These are phyloP conservation scores for rapeseed (Brassica napus) DNA, from an alignment of 345 rosid genomes.

Conservation along the genomic window DNA sequence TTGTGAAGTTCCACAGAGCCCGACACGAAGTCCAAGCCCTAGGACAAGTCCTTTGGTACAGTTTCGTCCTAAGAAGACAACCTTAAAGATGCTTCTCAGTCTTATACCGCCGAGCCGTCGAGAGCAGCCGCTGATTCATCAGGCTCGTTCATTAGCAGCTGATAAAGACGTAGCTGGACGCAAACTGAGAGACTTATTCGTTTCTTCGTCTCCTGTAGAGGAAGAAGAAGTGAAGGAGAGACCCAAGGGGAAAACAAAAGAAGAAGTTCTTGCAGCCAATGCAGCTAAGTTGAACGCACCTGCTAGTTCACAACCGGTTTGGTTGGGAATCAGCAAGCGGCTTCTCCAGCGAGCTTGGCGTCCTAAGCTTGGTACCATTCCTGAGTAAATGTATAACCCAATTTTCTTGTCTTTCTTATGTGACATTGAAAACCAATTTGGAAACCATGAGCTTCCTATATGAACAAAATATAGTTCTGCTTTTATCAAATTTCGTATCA, in stretches of 20 bases:
- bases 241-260: constrained; percentile 34
- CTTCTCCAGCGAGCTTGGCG: constrained; percentile 71
- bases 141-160: background rate
- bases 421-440: constrained; percentile 1
- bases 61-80: constrained; percentile 65
- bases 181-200: constrained; percentile 68
- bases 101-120: constrained; percentile 45
- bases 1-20: constrained; percentile 80
- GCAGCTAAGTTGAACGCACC: constrained; percentile 30
- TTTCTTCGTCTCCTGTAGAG: constrained; percentile 45
- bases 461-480: background rate
- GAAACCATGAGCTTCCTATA: constrained; percentile 18
- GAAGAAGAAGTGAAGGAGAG: constrained; percentile 18
- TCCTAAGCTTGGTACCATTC: constrained; percentile 67
- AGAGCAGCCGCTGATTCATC: constrained; percentile 17
- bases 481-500: background rate
- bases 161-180: constrained; percentile 41
- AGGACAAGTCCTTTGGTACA: constrained; percentile 75
- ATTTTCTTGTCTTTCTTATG: constrained; percentile 13
- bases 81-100: constrained; percentile 71
- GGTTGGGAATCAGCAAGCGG: constrained; percentile 70
- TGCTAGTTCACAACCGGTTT: constrained; percentile 40
- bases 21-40: constrained; percentile 72
- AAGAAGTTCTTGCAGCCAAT: constrained; percentile 38
- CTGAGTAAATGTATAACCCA: constrained; percentile 43